These are phyloP conservation scores for Erigeron canadensis DNA, from an alignment of 129 eudicot species.

Conservation along the genomic window DNA sequence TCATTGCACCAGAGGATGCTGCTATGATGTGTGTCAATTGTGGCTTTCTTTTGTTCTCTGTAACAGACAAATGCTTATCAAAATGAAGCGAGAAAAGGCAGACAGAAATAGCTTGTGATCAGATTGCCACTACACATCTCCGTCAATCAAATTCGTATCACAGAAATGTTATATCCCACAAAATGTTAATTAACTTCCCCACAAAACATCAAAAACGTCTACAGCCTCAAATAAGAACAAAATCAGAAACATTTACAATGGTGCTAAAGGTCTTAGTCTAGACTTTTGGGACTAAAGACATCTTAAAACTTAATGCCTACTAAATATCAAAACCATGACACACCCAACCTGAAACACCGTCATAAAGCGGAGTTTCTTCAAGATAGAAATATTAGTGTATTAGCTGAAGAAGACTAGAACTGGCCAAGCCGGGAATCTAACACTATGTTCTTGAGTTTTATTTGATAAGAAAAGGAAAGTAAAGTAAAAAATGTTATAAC, in stretches of 20 bases:
- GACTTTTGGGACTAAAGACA: neutral
- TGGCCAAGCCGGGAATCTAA: neutral
- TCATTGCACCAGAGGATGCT: conserved; percentile 72
- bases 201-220: neutral
- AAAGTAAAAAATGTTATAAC: too few species aligned
- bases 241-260: neutral
- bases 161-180: neutral
- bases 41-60: conserved; percentile 71
- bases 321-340: neutral
- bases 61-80: neutral
- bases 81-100: neutral
- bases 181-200: neutral
- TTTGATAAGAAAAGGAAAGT: too few species aligned
- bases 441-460: too few species aligned
- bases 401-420: neutral
- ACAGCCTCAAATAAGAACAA: neutral
- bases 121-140: neutral
- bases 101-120: neutral
- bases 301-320: neutral
- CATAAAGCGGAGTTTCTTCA: neutral
- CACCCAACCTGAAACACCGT: neutral
- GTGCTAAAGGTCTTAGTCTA: neutral
- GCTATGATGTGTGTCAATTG: conserved; percentile 66
- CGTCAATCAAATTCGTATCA: neutral
- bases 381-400: neutral